phyloP scores from a whole-genome alignment of 768 basidiomycete genomes.

The Lactifluus rugatus region DNA sequence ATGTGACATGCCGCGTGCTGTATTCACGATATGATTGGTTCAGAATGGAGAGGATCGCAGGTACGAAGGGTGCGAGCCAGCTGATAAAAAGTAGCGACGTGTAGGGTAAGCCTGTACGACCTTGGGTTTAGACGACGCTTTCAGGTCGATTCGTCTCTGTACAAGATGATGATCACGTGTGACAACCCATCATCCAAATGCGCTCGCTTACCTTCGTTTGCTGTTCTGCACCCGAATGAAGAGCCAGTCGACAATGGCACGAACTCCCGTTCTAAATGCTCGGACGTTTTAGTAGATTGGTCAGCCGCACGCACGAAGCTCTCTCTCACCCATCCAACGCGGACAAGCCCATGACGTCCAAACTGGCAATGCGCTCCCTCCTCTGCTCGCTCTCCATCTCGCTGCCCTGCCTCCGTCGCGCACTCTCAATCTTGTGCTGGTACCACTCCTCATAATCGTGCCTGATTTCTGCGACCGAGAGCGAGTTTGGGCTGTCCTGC shows the following conservation, averaged over 20 bases:
- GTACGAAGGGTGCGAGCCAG: constrained; percentile 30
- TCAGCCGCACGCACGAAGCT: not conserved
- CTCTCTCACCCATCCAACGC: constrained; percentile 75
- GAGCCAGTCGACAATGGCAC: constrained; percentile 88
- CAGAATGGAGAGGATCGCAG: constrained; percentile 76
- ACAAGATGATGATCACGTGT: not conserved
- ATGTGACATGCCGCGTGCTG: constrained; percentile 71
- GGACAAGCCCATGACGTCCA: constrained; percentile 74
- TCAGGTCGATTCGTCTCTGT: constrained; percentile 13
- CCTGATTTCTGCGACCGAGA: constrained; percentile 85
- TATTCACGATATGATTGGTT: constrained; percentile 90
- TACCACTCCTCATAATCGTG: constrained; percentile 86
- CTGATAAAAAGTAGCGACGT: constrained; percentile 19
- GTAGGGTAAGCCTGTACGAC: not conserved
- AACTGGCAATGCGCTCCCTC: constrained; percentile 36
- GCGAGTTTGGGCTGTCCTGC: constrained; percentile 71
- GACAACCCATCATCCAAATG: not conserved
- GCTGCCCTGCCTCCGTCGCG: constrained; percentile 39
- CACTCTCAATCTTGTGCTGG: constrained; percentile 61
- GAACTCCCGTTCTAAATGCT: constrained; percentile 64
- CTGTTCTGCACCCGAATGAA: constrained; percentile 92
- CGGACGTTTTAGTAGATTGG: not conserved
- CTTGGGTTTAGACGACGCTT: not conserved
- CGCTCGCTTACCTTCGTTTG: constrained; percentile 40
- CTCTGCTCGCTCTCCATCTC: constrained; percentile 25